Evolutionary conservation across 2,329 filamentous ascomycete species (phyloP), one percentile per base, ranked within the genome.

Genomic region (Talaromyces marneffei): DNA sequence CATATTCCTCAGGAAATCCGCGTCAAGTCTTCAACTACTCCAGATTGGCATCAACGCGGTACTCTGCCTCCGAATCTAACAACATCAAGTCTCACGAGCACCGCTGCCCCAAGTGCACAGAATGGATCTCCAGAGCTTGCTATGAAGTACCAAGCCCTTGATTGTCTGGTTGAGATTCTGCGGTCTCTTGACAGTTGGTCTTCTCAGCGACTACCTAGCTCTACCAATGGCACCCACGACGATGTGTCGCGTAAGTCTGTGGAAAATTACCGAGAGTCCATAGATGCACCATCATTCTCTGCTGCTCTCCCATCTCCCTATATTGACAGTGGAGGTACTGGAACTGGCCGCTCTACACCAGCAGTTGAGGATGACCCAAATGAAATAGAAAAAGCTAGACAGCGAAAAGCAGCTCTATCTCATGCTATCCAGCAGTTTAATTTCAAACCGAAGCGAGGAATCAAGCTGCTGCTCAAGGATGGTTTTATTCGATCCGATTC

Each of bases 131-230:
- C 88, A 63, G 95, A 99, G 65, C 97, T 97, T 71, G 84, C 90
- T 8, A 85, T 97, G 72, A 99, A 97, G 76, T 88, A 94, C 57
- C 85, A 94, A 65, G 91, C 92, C 6, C 80, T 99, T 18, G 92
- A 96, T 70, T 91, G 89, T 44, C 79, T 99, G 1, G 91, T 97
- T 0, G 91, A 96, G 69, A 91, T 92, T 2, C 77, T 99, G 44
- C 85, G 91, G 58, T 97, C 94, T 2, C 81, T 99, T 66, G 90
- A 97, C 57, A 91, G 93, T 71, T 99, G 94, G 94, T 93, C 92
- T 3, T 82, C 89, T 23, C 90, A 94, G 67, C 79, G 82, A 3
- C 77, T 80, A 10, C 77, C 76, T 7, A 85, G 87, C 18, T 74
- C 81, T 35, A 78, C 85, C 23, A 75, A 78, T 1, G 87, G 85